Evolutionary conservation across 108 stramenopile genomes (phyloP), one percentile per base, ranked within the genome.

Genomic region (Nitzschia sp.): DNA sequence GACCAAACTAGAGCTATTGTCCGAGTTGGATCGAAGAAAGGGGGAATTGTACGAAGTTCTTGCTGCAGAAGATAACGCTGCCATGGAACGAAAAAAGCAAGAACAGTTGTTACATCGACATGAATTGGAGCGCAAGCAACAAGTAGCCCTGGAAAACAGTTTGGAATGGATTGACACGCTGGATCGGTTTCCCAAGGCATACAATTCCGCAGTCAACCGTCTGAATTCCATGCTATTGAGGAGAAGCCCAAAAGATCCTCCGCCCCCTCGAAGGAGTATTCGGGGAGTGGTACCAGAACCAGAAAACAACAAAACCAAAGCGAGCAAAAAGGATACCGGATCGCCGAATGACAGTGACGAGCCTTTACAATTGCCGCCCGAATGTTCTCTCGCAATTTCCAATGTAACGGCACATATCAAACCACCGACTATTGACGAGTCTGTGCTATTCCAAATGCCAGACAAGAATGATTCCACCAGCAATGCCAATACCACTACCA

Each of bases 161-260:
- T 50, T 77, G 42, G 39, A 73, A 44, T 59, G 70, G 63, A 65
- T 84, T 40, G 80, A 81, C 58, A 72, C 78, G 5, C 40, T 79
- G 2, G 73, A 79, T 39, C 55, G 55, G 12, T 84, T 79, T 52
- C 83, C 83, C 3, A 76, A 69, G 42, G 70, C 75, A 17, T 34
- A 72, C 15, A 65, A 69, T 11, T 68, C 63, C 10, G 54, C 74
- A 8, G 41, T 25, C 9, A 19, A 24, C 5, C 8, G 20, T 11
- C 41, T 83, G 21, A 72, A 78, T 52, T 17, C 53, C 10, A 3
- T 70, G 11, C 53, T 83, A 0, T 39, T 72, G 2, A 60, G 70
- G 41, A 43, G 78, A 50, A 17, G 44, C 10, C 81, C 77, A 29
- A 63, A 75, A 52, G 73, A 78, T 53, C 77, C 73, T 21, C 55